Evolutionary conservation across 2,329 filamentous ascomycete species (phyloP), one percentile per base, ranked within the genome.

Genomic region (Colletotrichum ledebouriae): DNA sequence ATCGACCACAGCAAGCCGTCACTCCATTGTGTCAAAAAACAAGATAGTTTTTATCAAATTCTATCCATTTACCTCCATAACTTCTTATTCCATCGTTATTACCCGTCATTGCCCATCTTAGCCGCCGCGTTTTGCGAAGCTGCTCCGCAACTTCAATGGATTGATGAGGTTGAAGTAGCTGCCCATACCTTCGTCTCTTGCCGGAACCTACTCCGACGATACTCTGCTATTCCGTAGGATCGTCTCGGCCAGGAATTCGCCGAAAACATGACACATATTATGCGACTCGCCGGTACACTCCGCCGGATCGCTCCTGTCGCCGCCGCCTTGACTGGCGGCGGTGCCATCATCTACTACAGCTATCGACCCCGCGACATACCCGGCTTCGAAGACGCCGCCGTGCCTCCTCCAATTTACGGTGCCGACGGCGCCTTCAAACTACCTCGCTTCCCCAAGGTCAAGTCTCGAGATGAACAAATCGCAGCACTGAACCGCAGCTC

Each of bases 281-380:
- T 52, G 20, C 42, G 56, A 33, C 11, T 34, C 29, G 61, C 59
- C 22, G 15, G 59, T 33, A 22, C 81, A 46, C 69, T 84, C 47
- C 81, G 84, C 73, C 82, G 83, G 60, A 74, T 84, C 20, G 79
- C 82, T 29, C 73, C 83, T 29, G 81, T 84, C 2, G 76, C 81
- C 50, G 80, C 81, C 22, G 73, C 81, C 55, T 79, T 79, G 52
- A 77, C 79, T 49, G 79, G 79, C 25, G 81, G 83, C 33, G 81
- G 82, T 69, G 81, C 82, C 62, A 75, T 84, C 41, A 75, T 87
- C 33, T 78, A 81, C 72, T 87, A 85, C 75, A 79, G 80, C 71
- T 92, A 92, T 79, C 88, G 90, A 42, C 91, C 91, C 12, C 86
- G 90, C 74, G 89, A 92, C 76, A 91, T 94, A 69, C 91, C 91